Conservation (phyloP, 192 early-diverging fungal species). For the Coemansia sp. region DNA sequence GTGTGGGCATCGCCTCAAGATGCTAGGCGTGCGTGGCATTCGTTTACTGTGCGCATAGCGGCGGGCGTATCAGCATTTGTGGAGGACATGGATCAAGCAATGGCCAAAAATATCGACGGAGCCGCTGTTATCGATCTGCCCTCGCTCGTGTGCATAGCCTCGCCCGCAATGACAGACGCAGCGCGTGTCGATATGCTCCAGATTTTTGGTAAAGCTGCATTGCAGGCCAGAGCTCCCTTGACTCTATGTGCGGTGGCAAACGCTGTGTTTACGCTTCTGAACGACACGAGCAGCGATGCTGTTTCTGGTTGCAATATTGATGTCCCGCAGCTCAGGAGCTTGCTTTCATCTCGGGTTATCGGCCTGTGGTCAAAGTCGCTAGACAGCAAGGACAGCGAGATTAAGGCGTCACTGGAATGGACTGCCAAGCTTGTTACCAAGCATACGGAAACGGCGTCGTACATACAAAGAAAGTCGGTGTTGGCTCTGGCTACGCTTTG, state of each 20-base stretch:
- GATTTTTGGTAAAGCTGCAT: background rate
- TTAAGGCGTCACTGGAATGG: slow-evolving; percentile 9
- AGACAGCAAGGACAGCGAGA: background rate
- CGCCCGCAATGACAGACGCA: slow-evolving; percentile 13
- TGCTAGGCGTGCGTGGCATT: slow-evolving; percentile 21
- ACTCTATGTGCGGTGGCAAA: slow-evolving; percentile 10
- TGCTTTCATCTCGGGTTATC: slow-evolving; percentile 16
- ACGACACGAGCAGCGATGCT: background rate
- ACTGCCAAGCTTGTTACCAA: slow-evolving; percentile 12
- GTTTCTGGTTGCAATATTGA: background rate
- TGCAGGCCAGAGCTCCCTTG: background rate
- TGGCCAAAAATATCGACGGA: too few relatives aligned
- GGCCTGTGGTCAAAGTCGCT: slow-evolving; percentile 24
- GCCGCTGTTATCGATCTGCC: slow-evolving; percentile 3
- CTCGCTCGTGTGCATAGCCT: slow-evolving; percentile 12
- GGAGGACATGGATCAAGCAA: background rate
- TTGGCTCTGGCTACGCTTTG: background rate
- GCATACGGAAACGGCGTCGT: background rate
- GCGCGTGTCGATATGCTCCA: slow-evolving; percentile 10
- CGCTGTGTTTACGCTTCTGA: slow-evolving; percentile 25
- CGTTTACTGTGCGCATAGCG: slow-evolving; percentile 15
- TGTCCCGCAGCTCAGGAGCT: background rate
- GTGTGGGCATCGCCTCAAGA: slow-evolving; percentile 8
- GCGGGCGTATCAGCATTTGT: background rate
- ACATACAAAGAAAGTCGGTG: background rate